Evolutionary conservation across 208 protist genomes (phyloP).

Genomic region (Chromosphaera perkinsii): DNA sequence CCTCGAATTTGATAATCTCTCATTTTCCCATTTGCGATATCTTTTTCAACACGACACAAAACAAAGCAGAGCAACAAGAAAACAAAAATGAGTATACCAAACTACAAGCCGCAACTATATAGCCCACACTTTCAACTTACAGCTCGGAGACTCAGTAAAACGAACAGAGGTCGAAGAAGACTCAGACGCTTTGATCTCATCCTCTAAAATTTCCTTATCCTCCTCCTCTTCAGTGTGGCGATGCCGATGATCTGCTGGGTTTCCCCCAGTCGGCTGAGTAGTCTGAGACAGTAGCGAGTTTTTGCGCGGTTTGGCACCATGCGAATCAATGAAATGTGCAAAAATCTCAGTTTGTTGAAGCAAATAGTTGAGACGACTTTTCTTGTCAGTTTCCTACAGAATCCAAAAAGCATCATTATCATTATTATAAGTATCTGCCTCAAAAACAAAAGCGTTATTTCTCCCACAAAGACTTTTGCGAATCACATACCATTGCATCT

Average conservation of each 20-base stretch:
- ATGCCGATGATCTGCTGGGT: constrained; percentile 12
- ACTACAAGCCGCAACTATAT: background rate
- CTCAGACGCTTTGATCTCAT: background rate
- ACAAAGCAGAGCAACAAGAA: background rate
- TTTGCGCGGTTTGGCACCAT: background rate
- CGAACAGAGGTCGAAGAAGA: background rate
- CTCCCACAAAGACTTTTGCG: too few relatives aligned
- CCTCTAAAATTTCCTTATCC: constrained; percentile 28
- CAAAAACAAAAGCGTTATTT: too few relatives aligned
- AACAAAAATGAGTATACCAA: background rate
- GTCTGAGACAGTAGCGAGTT: background rate
- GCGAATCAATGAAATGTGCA: constrained; percentile 14
- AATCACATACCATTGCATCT: too few relatives aligned
- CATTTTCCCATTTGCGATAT: constrained; percentile 62
- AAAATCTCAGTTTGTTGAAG: constrained; percentile 26
- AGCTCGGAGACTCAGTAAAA: constrained; percentile 19
- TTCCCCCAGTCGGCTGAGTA: background rate
- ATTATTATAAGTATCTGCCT: too few relatives aligned
- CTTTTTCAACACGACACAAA: background rate
- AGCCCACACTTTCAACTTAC: background rate
- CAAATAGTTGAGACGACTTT: constrained; percentile 17
- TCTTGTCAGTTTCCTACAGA: constrained; percentile 6
- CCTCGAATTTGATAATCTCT: constrained; percentile 94
- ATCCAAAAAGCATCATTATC: background rate
- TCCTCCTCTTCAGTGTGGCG: constrained; percentile 28